phyloP scores from a whole-genome alignment of 176 grass and related monocot genomes.

The Neostapfia colusana region DNA sequence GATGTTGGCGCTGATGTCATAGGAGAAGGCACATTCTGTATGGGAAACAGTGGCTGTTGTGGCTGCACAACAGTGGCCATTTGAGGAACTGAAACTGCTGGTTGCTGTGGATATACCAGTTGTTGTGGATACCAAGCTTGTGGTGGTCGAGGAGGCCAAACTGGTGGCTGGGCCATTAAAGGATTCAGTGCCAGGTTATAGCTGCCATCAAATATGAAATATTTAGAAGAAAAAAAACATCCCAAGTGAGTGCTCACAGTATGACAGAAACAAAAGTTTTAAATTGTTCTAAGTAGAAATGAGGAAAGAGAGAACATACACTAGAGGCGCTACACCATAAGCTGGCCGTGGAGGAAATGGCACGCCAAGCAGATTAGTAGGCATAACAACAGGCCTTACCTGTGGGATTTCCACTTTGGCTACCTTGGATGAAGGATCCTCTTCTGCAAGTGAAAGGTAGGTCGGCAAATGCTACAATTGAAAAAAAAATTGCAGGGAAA shows the following conservation, averaged over 20 bases:
- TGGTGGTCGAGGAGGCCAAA: slow-evolving; percentile 55
- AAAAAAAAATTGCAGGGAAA: not conserved
- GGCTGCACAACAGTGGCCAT: slow-evolving; percentile 48
- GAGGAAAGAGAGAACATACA: slow-evolving; percentile 56
- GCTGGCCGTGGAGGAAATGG: slow-evolving; percentile 56
- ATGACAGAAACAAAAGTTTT: not conserved
- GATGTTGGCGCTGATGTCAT: slow-evolving; percentile 57
- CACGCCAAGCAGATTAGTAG: slow-evolving; percentile 56
- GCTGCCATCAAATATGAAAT: slow-evolving; percentile 47
- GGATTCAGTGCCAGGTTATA: slow-evolving; percentile 71
- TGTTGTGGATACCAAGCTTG: slow-evolving; percentile 82
- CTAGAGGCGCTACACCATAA: slow-evolving; percentile 64
- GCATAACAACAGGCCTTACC: slow-evolving; percentile 56
- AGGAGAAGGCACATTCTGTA: slow-evolving; percentile 74
- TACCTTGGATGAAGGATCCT: slow-evolving; percentile 71
- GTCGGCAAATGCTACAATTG: slow-evolving; percentile 7
- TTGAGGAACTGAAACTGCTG: too few species aligned
- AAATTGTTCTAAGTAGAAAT: slow-evolving; percentile 14
- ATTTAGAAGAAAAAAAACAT: slow-evolving; percentile 5
- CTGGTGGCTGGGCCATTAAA: slow-evolving; percentile 52
- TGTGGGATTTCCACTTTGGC: slow-evolving; percentile 75
- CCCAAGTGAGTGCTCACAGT: not conserved
- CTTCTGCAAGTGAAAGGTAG: slow-evolving; percentile 56
- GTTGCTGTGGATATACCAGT: slow-evolving; percentile 56
- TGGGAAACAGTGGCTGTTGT: slow-evolving; percentile 83